Evolutionary conservation across 1,284 basidiomycete species (phyloP).

Genomic region (Boletus hoseneyae): DNA sequence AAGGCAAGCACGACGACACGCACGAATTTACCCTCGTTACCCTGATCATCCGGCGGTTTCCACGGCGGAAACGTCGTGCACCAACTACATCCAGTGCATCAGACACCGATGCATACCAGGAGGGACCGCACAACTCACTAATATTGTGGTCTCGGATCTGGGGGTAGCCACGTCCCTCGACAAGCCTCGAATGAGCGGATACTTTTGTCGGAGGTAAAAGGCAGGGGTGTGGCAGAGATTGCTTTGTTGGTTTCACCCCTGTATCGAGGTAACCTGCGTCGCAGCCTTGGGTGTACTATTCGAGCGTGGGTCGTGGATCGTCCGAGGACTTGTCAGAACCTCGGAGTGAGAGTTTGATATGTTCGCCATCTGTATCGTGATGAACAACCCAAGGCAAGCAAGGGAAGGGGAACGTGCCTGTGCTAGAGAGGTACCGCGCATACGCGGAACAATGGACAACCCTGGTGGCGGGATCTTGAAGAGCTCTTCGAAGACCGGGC

Average conservation of each 20-base stretch:
- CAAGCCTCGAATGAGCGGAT: slow-evolving; percentile 10
- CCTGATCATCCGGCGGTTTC: slow-evolving; percentile 15
- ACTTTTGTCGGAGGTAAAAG: slow-evolving; percentile 13
- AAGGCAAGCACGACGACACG: neutral
- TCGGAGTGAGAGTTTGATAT: neutral
- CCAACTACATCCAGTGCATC: slow-evolving; percentile 5
- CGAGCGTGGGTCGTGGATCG: neutral
- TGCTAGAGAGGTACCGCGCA: slow-evolving; percentile 15
- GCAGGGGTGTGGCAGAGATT: slow-evolving; percentile 3
- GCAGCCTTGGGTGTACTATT: slow-evolving; percentile 4
- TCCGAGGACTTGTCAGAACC: slow-evolving; percentile 1
- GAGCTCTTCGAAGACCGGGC: slow-evolving; percentile 9
- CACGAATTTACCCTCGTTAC: slow-evolving; percentile 2
- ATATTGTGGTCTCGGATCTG: slow-evolving; percentile 8
- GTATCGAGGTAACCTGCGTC: slow-evolving; percentile 2
- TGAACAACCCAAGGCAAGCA: too few relatives aligned
- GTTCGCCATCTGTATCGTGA: neutral
- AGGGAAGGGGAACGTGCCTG: neutral
- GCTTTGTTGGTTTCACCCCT: neutral
- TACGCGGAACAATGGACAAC: slow-evolving; percentile 16
- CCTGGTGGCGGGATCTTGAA: slow-evolving; percentile 16
- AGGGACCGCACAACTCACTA: slow-evolving; percentile 4
- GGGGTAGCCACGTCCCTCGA: slow-evolving; percentile 11
- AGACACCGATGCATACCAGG: too few relatives aligned
- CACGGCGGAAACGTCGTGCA: slow-evolving; percentile 15